These are phyloP conservation scores for Phyllosticta citriasiana DNA, from an alignment of 2,329 filamentous ascomycete genomes.

Conservation along the genomic window DNA sequence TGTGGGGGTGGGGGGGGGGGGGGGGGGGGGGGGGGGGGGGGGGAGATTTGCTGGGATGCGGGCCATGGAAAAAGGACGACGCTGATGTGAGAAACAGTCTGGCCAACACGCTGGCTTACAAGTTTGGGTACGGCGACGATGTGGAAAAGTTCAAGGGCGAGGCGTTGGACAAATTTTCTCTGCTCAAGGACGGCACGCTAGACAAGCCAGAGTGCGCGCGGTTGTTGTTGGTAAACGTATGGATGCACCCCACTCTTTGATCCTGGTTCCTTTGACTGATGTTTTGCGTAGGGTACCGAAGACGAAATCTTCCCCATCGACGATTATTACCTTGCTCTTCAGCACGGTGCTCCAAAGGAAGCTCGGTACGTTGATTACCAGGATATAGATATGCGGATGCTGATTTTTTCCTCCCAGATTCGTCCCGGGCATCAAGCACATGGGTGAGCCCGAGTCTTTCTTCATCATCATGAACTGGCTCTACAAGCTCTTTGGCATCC, in stretches of 20 bases:
- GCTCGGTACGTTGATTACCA: constrained; percentile 21
- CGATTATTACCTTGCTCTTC: constrained; percentile 46
- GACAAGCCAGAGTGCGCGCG: constrained; percentile 39
- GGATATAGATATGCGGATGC: neutral
- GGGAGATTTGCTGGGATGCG: neutral
- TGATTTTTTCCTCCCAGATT: constrained; percentile 22
- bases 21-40: too few species aligned
- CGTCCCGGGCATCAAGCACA: constrained; percentile 36
- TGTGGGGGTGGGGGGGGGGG: neutral
- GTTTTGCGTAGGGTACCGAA: constrained; percentile 32
- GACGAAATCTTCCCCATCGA: constrained; percentile 56
- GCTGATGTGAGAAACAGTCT: constrained; percentile 19
- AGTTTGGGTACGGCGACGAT: constrained; percentile 33
- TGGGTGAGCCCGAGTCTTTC: constrained; percentile 43
- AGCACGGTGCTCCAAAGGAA: constrained; percentile 45
- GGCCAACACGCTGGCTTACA: constrained; percentile 40
- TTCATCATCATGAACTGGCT: constrained; percentile 40
- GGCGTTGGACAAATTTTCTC: constrained; percentile 40
- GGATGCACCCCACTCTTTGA: neutral
- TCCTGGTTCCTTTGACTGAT: neutral
- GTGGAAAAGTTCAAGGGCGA: constrained; percentile 37
- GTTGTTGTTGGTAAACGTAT: constrained; percentile 44
- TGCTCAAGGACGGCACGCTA: constrained; percentile 46
- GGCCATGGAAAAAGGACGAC: neutral
- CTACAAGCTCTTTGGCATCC: constrained; percentile 37